Evolutionary conservation across 1,284 basidiomycete species (phyloP).

Genomic region (Rhodotorula sp.): DNA sequence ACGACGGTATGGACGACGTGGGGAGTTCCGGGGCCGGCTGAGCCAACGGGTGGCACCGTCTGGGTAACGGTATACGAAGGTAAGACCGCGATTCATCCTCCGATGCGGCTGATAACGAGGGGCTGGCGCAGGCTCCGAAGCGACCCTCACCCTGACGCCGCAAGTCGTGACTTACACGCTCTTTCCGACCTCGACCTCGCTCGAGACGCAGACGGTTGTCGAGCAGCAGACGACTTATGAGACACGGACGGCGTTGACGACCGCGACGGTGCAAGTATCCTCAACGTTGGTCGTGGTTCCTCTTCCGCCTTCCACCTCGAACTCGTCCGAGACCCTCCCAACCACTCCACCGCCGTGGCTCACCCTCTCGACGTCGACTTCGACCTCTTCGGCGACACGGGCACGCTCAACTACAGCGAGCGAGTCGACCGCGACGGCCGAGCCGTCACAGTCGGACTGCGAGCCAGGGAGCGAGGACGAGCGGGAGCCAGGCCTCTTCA

Average conservation of each 20-base stretch:
- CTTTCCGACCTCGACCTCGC: slow-evolving; percentile 2
- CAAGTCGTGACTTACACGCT: neutral
- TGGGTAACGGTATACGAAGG: slow-evolving; percentile 10
- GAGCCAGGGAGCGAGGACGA: slow-evolving; percentile 2
- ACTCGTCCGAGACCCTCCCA: neutral
- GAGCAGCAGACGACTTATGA: neutral
- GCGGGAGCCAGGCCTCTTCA: neutral
- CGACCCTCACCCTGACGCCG: slow-evolving; percentile 12
- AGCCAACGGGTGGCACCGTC: neutral
- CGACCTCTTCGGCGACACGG: neutral
- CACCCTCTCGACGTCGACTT: neutral
- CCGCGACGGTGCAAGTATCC: neutral
- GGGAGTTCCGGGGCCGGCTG: neutral
- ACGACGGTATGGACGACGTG: neutral
- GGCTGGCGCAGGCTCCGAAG: neutral
- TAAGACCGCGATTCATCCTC: neutral
- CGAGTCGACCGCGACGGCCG: neutral
- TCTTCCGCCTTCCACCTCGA: neutral
- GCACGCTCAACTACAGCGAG: neutral
- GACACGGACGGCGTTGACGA: neutral
- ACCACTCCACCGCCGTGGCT: slow-evolving; percentile 3
- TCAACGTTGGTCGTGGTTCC: neutral
- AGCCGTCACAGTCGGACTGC: neutral
- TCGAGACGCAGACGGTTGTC: neutral
- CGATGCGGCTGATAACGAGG: neutral